These are phyloP conservation scores for Pyrenophora seminiperda DNA, from an alignment of 2,329 filamentous ascomycete species.

Conservation along the genomic window DNA sequence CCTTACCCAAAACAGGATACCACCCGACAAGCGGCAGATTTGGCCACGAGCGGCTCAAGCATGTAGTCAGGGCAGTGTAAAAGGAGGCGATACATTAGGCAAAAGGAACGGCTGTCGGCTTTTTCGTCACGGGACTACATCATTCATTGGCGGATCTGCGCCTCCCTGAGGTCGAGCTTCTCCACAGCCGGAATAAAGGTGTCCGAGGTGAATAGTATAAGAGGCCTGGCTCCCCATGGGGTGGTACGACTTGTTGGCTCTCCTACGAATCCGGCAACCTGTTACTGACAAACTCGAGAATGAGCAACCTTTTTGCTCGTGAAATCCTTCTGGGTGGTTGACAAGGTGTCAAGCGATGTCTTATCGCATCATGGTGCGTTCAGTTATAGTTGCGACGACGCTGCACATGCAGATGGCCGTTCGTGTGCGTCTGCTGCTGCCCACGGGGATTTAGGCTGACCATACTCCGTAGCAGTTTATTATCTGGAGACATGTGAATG, in stretches of 20 bases:
- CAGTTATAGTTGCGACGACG: neutral
- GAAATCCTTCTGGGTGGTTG: neutral
- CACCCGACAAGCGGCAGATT: conserved; percentile 7
- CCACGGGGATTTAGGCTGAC: conserved; percentile 10
- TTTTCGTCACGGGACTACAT: conserved; percentile 3
- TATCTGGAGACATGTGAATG: conserved; percentile 6
- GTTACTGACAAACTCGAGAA: neutral
- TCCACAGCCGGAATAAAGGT: conserved; percentile 20
- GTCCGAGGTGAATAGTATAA: conserved; percentile 19
- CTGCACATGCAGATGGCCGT: neutral
- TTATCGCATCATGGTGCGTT: conserved; percentile 2
- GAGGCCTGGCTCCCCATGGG: conserved; percentile 15
- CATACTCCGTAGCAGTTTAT: conserved; percentile 3
- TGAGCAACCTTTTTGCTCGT: neutral
- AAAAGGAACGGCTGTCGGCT: conserved; percentile 11
- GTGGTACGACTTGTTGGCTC: conserved; percentile 9
- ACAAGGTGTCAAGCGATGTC: neutral
- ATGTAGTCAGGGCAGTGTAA: neutral
- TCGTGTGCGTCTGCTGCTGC: conserved; percentile 1
- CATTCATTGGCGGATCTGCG: conserved; percentile 18
- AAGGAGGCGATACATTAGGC: conserved; percentile 5
- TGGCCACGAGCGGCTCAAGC: conserved; percentile 5
- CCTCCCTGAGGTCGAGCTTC: conserved; percentile 5
- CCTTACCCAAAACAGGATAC: conserved; percentile 12
- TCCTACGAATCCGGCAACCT: conserved; percentile 1